Base-by-base conservation (phyloP, 108 stramenopile genomes). In the Mayamaea pseudoterrestris region DNA sequence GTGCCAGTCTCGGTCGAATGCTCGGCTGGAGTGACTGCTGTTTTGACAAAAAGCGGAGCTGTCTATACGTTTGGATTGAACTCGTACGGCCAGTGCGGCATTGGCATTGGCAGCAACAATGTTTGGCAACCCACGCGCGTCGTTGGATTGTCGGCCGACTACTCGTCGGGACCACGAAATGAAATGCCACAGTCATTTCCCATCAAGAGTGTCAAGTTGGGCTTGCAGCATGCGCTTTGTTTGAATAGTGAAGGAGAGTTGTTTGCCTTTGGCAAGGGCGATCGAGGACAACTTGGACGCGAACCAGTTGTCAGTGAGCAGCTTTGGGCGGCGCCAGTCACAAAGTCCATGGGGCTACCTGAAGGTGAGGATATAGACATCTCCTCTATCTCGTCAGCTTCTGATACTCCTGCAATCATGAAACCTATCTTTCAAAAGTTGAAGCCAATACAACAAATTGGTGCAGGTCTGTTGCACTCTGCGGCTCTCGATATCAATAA, bases 191-290 rank as follows among this genome's bases (percentile, higher is more conserved):
- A 54, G 3, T 21, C 26, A 13, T 28, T 27, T 43, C 78, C 83
- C 3, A 66, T 87, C 26, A 70, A 76, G 22, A 59, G 71, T 45
- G 78, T 94, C 6, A 60, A 78, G 1, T 50, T 94, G 9, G 93
- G 93, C 5, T 69, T 94, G 41, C 93, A 94, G 40, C 93, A 94
- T 51, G 93, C 78, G 7, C 58, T 84, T 35, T 86, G 85, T 14
- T 48, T 94, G 27, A 66, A 83, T 51, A 45, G 52, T 30, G 60
- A 60, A 25, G 93, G 93, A 18, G 59, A 68, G 31, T 63, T 87
- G 5, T 94, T 68, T 50, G 69, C 69, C 40, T 94, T 85, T 85
- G 93, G 93, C 0, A 94, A 94, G 44, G 87, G 73, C 9, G 60
- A 73, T 41, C 55, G 89, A 26, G 89, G 93, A 14, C 93, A 94